Percentiles rank a stretch among this genome's conserved stretches.
phyloP scores from a whole-genome alignment of 2,329 filamentous ascomycete genomes.

The Ophiocordyceps camponoti-floridani region DNA sequence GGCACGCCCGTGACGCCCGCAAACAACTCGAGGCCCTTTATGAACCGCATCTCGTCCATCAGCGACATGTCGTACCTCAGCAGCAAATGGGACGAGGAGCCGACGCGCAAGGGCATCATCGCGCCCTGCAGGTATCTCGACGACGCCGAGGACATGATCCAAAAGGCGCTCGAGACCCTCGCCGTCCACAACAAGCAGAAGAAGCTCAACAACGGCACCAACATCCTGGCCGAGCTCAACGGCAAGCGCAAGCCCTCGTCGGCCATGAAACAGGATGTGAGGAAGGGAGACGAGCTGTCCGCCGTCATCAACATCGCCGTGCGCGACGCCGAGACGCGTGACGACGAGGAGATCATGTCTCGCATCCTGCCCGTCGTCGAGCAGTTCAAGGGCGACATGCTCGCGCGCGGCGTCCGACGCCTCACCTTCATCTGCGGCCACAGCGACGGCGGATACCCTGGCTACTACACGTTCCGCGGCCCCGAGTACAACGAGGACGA shows the following conservation, averaged over 20 bases:
- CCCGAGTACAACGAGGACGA: conserved; percentile 78
- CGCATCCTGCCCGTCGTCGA: conserved; percentile 63
- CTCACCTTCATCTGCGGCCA: conserved; percentile 93
- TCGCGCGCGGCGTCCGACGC: conserved; percentile 66
- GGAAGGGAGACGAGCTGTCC: conserved; percentile 60
- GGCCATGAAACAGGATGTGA: conserved; percentile 8
- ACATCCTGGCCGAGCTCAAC: conserved; percentile 54
- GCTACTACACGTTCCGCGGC: conserved; percentile 96
- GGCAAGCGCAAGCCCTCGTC: conserved; percentile 45
- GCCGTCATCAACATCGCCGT: conserved; percentile 88
- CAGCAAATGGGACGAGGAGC: conserved; percentile 56
- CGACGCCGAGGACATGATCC: conserved; percentile 74
- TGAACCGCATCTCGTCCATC: conserved; percentile 82
- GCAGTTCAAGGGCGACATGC: conserved; percentile 67
- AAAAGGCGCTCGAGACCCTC: conserved; percentile 71
- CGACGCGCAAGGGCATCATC: conserved; percentile 80
- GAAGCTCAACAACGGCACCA: conserved; percentile 30
- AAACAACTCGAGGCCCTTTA: conserved; percentile 34
- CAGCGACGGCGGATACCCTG: conserved; percentile 84
- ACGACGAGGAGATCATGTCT: conserved; percentile 63
- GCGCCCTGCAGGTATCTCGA: conserved; percentile 87
- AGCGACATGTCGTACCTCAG: conserved; percentile 88
- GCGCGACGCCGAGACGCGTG: conserved; percentile 66
- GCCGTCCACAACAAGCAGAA: conserved; percentile 41
- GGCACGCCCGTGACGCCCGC: conserved; percentile 58